Base-by-base conservation (phyloP, 179 eudicot genomes). In the Silene coronaria region DNA sequence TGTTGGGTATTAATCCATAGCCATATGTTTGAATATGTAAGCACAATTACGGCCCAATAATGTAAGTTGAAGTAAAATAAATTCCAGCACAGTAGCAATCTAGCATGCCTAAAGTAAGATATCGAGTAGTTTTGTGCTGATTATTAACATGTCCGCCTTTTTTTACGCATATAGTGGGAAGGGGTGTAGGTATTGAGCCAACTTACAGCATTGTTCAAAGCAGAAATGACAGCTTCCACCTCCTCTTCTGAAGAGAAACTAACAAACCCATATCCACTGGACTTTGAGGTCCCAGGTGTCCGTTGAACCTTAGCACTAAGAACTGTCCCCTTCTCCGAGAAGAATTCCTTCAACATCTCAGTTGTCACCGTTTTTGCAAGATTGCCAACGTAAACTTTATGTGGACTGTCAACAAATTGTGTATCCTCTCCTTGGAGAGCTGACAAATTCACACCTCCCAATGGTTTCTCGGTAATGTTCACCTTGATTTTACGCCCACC, bases 381-480 rank as follows among this genome's bases (percentile, higher is more conserved):
- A 85, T 94, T 94, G 2, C 98, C 98, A 46, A 89, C 92, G 76
- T 92, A 94, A 73, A 92, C 96, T 81, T 94, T 94, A 82, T 90
- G 60, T 22, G 90, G 96, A 80, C 92, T 90, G 83, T 92, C 97
- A 30, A 92, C 77, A 55, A 90, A 91, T 27, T 87, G 89, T 24
- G 97, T 84, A 36, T 91, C 96, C 55, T 91, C 98, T 2, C 79
- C 78, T 80, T 85, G 93, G 58, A 80, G 78, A 81, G 72, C 19
- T 10, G 93, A 83, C 23, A 77, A 4, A 73, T 80, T 92, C 27
- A 34, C 42, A 60, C 75, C 53, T 62, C 80, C 21, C 80, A 91
- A 77, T 28, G 98, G 98, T 75, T 90, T 91, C 83, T 94, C 98
- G 6, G 98, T 94, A 51, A 92, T 71, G 72, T 94, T 94, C 59